Conservation (phyloP, 768 basidiomycete species). For the Tricholoma furcatifolium region DNA sequence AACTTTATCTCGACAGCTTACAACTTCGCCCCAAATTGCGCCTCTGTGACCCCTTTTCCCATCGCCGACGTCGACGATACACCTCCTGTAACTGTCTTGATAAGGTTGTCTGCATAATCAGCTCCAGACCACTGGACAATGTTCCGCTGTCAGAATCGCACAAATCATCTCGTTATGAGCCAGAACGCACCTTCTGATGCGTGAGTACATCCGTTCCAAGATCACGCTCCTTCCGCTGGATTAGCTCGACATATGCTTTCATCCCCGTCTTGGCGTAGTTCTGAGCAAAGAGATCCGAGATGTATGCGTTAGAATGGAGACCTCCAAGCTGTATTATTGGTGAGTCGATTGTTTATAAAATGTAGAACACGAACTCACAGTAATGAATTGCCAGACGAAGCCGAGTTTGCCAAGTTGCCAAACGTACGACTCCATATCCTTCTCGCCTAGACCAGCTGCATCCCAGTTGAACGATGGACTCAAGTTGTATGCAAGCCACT, state of each 20-base stretch:
- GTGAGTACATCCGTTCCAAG: constrained; percentile 95
- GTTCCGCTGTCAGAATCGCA: constrained; percentile 11
- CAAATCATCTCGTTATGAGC: background rate
- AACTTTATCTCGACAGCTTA: constrained; percentile 16
- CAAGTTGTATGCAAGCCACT: constrained; percentile 97
- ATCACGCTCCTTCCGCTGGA: constrained; percentile 91
- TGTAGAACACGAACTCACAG: constrained; percentile 47
- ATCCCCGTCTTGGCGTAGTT: constrained; percentile 93
- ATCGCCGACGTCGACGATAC: constrained; percentile 99
- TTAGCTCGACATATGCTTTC: constrained; percentile 97
- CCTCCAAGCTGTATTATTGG: constrained; percentile 73
- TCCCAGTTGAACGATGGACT: constrained; percentile 95
- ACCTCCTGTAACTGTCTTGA: constrained; percentile 97
- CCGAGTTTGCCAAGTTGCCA: constrained; percentile 95
- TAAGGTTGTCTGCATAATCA: constrained; percentile 85
- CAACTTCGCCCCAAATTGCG: constrained; percentile 63
- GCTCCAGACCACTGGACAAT: constrained; percentile 84
- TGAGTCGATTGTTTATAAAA: background rate
- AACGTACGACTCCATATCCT: constrained; percentile 85
- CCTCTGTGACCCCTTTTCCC: constrained; percentile 94
- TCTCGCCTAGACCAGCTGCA: constrained; percentile 83
- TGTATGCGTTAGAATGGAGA: constrained; percentile 96
- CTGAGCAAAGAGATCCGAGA: constrained; percentile 88
- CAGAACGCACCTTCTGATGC: constrained; percentile 81
- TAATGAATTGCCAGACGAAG: constrained; percentile 99